Base-by-base conservation (phyloP, 371 early-diverging fungal genomes). In the Mortierella sp. region DNA sequence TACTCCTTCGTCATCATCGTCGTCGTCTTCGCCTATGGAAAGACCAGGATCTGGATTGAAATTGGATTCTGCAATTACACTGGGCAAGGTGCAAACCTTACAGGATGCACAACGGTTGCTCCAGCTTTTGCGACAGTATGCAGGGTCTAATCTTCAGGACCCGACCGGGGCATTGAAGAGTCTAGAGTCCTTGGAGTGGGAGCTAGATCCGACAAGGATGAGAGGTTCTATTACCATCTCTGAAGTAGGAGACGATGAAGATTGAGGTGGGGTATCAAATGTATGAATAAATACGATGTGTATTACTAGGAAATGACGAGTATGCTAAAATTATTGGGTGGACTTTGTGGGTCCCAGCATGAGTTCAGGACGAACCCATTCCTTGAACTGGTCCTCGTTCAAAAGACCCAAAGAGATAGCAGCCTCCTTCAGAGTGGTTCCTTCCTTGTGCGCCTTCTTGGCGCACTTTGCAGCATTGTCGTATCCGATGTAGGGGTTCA, bases 361-460 rank as follows among this genome's bases (percentile, higher is more conserved):
- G 77, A 96, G 83, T 85, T 96, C 96, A 24, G 98, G 98, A 59
- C 94, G 90, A 76, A 98, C 98, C 93, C 96, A 98, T 88, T 95
- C 88, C 83, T 94, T 95, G 90, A 97, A 98, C 88, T 98, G 93
- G 89, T 96, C 94, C 46, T 90, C 90, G 74, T 95, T 96, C 73
- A 98, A 90, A 37, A 96, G 87, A 43, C 94, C 95, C 53, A 98
- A 92, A 3, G 92, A 83, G 50, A 98, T 89, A 26, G 96, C 96
- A 26, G 98, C 95, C 88, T 97, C 94, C 92, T 96, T 97, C 76
- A 98, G 91, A 88, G 89, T 89, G 44, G 87, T 88, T 51, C 88
- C 88, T 75, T 89, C 96, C 89, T 96, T 96, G 91, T 97, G 97
- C 37, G 98, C 98, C 91, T 97, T 97, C 93, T 98, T 98, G 73